Base-by-base conservation (phyloP, 768 basidiomycete genomes). In the Podaxis mareebaensis region DNA sequence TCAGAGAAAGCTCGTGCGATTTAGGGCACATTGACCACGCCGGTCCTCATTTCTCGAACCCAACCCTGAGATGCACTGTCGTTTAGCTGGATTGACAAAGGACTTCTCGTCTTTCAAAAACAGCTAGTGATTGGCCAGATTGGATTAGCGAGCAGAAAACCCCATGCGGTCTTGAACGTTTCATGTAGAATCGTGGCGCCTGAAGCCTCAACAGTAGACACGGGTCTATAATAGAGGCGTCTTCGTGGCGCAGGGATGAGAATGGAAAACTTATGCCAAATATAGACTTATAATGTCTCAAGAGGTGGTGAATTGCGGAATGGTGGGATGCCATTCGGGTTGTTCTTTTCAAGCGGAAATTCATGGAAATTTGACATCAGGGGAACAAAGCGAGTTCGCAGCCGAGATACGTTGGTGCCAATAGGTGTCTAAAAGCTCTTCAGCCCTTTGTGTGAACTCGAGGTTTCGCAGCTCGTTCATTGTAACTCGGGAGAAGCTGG, bases 91-190 rank as follows among this genome's bases (percentile, higher is more conserved):
- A 6, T 36, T 53, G 17, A 30, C 53, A 8, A 8, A 15, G 17
- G 53, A 10, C 15, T 56, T 56, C 54, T 39, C 20, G n/a, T 52
- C 38, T 24, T 15, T 52, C 33, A 8, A n/a, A 39, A 51, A 24
- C 28, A 17, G 33, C 36, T 15, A 59, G 15, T 28, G 58, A 60
- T 40, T 22, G 58, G 58, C 24, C 40, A 26, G 20, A 26, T n/a
- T 6, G 40, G n/a, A 44, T 30, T 20, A 33, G n/a, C 36, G 49
- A 60, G 24, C 4, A n/a, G 22, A 40, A 52, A 39, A 15, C 44
- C n/a, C 58, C 58, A 60, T 52, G 48, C 33, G 58, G 58, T 40
- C 4, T 59, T 59, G 54, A n/a, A 22, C 20, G 13, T 49, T 38
- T 49, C 30, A 7, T 59, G 57, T 22, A 33, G 20, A 22, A 48